phyloP scores from a whole-genome alignment of 2,329 filamentous ascomycete species.

The Herpomyces periplanetae region DNA sequence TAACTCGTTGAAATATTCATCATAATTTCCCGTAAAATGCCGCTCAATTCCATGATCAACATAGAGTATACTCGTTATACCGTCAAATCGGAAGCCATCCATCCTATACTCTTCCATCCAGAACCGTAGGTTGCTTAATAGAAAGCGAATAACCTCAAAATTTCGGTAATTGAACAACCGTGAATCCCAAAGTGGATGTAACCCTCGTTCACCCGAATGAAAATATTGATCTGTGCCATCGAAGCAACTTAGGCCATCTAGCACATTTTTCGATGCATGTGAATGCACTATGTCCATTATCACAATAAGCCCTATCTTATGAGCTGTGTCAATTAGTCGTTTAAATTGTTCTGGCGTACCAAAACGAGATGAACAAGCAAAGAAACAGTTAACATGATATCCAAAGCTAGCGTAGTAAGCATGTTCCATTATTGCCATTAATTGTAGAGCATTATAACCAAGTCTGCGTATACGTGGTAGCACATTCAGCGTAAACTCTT shows the following conservation, averaged over 20 bases:
- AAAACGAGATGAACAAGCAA: conserved; percentile 79
- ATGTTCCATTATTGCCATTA: conserved; percentile 98
- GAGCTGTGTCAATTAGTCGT: conserved; percentile 77
- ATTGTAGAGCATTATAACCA: conserved; percentile 85
- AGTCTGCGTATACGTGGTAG: conserved; percentile 57
- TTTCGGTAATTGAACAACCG: conserved; percentile 84
- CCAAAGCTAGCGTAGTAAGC: conserved; percentile 97
- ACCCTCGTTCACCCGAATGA: conserved; percentile 44
- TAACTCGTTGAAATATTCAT: conserved; percentile 66
- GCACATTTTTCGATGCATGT: conserved; percentile 83
- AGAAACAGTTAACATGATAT: conserved; percentile 96
- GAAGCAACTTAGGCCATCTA: conserved; percentile 80
- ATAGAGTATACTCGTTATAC: conserved; percentile 95
- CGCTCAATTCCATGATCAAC: conserved; percentile 82
- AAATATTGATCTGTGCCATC: conserved; percentile 92
- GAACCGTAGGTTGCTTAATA: conserved; percentile 75
- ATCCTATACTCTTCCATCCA: conserved; percentile 98
- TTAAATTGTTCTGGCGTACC: conserved; percentile 77
- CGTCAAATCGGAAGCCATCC: conserved; percentile 88
- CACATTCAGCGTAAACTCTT: conserved; percentile 77
- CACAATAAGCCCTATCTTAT: conserved; percentile 57
- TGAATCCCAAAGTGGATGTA: conserved; percentile 81
- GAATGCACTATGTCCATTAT: conserved; percentile 87
- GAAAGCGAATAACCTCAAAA: conserved; percentile 77
- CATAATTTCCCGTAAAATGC: conserved; percentile 83